Evolutionary conservation across 2,329 filamentous ascomycete species (phyloP).

Genomic region (Pseudonectria foliicola): DNA sequence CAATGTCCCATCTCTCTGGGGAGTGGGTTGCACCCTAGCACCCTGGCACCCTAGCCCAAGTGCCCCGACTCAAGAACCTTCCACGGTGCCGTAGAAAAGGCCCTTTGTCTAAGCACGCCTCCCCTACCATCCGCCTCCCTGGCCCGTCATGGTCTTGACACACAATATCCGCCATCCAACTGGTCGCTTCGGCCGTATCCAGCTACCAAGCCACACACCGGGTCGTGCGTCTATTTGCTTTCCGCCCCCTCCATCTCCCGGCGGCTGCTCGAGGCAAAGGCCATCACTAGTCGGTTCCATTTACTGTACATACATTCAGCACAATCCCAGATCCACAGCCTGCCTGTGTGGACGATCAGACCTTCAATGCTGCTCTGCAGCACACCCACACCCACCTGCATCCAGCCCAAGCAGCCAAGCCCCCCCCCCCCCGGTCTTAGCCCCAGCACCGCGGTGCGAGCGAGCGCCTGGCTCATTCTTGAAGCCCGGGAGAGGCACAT

Average conservation of each 20-base stretch:
- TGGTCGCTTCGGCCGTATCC: not conserved
- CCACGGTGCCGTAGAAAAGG: conserved; percentile 6
- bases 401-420: conserved; percentile 6
- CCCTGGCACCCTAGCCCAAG: conserved; percentile 9
- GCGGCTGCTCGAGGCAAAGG: conserved; percentile 12
- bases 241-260: conserved; percentile 23
- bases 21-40: conserved; percentile 12
- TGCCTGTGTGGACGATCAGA: no score
- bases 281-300: conserved; percentile 15
- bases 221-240: conserved; percentile 20
- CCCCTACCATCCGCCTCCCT: conserved; percentile 1
- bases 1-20: conserved; percentile 16
- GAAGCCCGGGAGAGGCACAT: conserved; percentile 9
- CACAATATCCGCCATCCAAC: no score
- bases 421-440: not conserved
- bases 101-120: conserved; percentile 6
- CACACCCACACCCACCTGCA: conserved; percentile 17
- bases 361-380: no score
- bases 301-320: not conserved
- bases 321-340: not conserved
- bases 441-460: conserved; percentile 15
- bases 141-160: no score
- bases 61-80: conserved; percentile 6
- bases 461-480: conserved; percentile 17
- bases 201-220: conserved; percentile 16